These are phyloP conservation scores for Oryza punctata DNA, from an alignment of 176 grass and related monocot species.

Conservation along the genomic window DNA sequence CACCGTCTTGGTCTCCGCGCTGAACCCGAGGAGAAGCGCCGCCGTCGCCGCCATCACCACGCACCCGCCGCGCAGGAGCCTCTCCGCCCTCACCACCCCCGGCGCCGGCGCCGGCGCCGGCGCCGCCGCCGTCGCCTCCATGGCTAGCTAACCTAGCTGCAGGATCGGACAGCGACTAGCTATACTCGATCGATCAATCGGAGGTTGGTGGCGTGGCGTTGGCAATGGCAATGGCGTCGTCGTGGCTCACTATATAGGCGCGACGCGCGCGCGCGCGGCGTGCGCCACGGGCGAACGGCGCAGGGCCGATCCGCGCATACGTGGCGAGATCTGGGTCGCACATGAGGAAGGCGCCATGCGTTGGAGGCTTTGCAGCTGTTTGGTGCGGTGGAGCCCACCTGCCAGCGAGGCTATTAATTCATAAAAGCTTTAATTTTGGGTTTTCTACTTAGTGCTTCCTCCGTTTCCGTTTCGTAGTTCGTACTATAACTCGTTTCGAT, in stretches of 20 bases:
- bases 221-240: not conserved
- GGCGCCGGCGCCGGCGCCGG: not conserved
- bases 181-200: not conserved
- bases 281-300: not conserved
- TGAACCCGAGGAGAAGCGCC: conserved; percentile 65
- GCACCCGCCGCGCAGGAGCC: conserved; percentile 44
- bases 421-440: not conserved
- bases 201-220: not conserved
- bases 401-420: not conserved
- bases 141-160: not conserved
- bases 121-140: not conserved
- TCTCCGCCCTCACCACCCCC: conserved; percentile 32
- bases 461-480: too few relatives aligned
- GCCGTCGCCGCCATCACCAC: conserved; percentile 47
- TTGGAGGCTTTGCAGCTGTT: not conserved
- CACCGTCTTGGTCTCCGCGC: conserved; percentile 67
- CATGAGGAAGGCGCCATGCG: too few relatives aligned
- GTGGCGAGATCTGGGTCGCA: not conserved
- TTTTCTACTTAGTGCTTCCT: too few relatives aligned
- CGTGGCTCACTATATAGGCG: not conserved
- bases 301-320: not conserved
- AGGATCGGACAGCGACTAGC: not conserved
- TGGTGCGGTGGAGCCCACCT: not conserved
- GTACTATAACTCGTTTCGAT: too few relatives aligned
- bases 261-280: not conserved